Evolutionary conservation across 1,139 yeast genomes (phyloP).

Genomic region (Kazachstania sp.): DNA sequence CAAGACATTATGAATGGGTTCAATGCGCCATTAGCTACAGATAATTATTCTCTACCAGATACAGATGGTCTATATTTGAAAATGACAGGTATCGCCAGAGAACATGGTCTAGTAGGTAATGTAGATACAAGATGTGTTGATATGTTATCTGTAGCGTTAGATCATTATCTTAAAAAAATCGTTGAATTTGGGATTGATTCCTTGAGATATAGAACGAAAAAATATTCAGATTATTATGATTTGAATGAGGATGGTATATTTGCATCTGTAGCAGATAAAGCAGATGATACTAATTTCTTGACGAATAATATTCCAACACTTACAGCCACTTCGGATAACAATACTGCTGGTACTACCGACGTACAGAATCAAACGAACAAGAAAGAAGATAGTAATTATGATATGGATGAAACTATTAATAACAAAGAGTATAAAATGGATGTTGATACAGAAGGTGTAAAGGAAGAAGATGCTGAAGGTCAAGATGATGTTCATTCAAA

Average conservation of each 20-base stretch:
- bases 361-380: not conserved
- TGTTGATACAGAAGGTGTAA: not conserved
- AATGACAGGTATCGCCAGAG: constrained; percentile 79
- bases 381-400: not conserved
- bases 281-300: not conserved
- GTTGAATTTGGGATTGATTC: constrained; percentile 70
- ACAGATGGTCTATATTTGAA: constrained; percentile 57
- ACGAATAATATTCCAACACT: constrained; percentile 2
- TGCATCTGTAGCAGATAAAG: constrained; percentile 17
- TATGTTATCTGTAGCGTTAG: constrained; percentile 69
- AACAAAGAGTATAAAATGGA: not conserved
- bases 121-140: constrained; percentile 68
- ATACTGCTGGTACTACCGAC: not conserved
- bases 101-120: constrained; percentile 82
- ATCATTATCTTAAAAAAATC: constrained; percentile 64
- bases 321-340: not conserved
- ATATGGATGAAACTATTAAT: constrained; percentile 6
- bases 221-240: constrained; percentile 42
- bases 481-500: constrained; percentile 6
- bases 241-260: constrained; percentile 28
- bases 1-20: constrained; percentile 90
- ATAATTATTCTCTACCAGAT: constrained; percentile 77
- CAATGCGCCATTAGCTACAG: constrained; percentile 73
- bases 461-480: not conserved
- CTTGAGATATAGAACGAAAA: constrained; percentile 50